Evolutionary conservation across 2,329 filamentous ascomycete genomes (phyloP), one percentile per base, ranked within the genome.

Genomic region (Beauveria asiatica): DNA sequence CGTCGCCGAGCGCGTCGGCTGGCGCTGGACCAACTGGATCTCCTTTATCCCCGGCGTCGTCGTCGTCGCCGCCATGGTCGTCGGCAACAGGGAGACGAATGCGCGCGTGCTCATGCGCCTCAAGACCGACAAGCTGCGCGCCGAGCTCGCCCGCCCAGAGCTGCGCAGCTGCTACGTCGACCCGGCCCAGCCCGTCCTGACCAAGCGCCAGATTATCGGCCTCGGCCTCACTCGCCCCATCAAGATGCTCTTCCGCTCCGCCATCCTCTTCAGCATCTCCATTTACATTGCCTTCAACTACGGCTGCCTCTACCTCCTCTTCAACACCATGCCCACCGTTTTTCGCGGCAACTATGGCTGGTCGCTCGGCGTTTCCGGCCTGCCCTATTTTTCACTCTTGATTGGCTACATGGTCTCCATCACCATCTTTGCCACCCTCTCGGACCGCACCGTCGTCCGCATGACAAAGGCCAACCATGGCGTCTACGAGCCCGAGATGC

Each of bases 191-290:
- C 65, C 65, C 3, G 51, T 63, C 1, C 57, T 67, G 4, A 58
- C 62, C 10, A 64, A 62, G 65, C 62, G 67, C 62, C 67, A 66
- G 61, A 64, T 65, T 58, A 63, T 67, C 39, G 48, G 65, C 57
- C 87, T 86, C 65, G 79, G 81, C 37, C 72, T 85, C 48, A 67
- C 78, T 8, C 77, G 82, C 1, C 81, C 82, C 1, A 62, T 79
- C 45, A 80, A 80, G 65, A 75, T 83, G 72, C 75, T 83, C 39
- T 71, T 79, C 62, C 68, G 75, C 21, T 80, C 78, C 3, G 76
- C 77, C 19, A 74, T 81, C 62, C 70, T 82, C 49, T 70, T 79
- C 41, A 67, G 74, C 39, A 69, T 80, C 19, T 78, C 77, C 1
- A 62, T 80, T 5, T 81, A 81, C 70, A 75, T 79, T 46, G 77